A percentile compares a stretch with the other conserved stretches of the same genome.
Evolutionary conservation across 1,284 basidiomycete species (phyloP).

Genomic region (Anthracocystis setariae): DNA sequence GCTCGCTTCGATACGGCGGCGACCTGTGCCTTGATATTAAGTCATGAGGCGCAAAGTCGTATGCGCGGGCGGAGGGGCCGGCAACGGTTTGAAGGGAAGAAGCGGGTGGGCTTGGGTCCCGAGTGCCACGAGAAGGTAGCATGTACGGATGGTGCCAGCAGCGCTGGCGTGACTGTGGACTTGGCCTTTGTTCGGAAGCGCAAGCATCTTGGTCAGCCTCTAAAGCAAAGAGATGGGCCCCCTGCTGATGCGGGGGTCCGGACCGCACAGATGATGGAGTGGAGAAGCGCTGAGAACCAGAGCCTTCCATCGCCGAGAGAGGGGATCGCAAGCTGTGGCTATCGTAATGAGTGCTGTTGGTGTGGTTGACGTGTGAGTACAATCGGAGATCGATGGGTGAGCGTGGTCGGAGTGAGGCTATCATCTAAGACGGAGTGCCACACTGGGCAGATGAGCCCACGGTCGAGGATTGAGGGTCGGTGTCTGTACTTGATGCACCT

Average conservation of each 20-base stretch:
- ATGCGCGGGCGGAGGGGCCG: constrained; percentile 11
- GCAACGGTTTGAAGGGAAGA: constrained; percentile 11
- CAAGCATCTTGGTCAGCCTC: constrained; percentile 8
- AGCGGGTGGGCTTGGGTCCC: constrained; percentile 21
- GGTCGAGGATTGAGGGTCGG: neutral
- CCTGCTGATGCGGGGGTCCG: constrained; percentile 2
- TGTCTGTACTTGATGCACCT: neutral
- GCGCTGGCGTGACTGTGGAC: constrained; percentile 35
- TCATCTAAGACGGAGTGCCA: constrained; percentile 30
- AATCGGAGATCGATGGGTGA: constrained; percentile 9
- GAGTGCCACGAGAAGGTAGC: constrained; percentile 9
- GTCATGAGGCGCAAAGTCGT: constrained; percentile 12
- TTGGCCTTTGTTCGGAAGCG: constrained; percentile 25
- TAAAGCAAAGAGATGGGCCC: neutral
- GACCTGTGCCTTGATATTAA: constrained; percentile 13
- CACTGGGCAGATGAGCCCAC: constrained; percentile 11
- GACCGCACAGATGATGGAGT: constrained; percentile 13
- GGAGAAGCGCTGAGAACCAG: constrained; percentile 22
- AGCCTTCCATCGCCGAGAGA: constrained; percentile 17
- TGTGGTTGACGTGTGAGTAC: neutral
- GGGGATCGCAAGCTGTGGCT: neutral
- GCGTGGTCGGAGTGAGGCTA: constrained; percentile 37
- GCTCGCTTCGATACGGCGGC: constrained; percentile 21
- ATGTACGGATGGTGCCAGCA: constrained; percentile 51
- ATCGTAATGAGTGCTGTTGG: neutral